Conservation (phyloP, 768 basidiomycete species). For the Suillus cothurnatus region DNA sequence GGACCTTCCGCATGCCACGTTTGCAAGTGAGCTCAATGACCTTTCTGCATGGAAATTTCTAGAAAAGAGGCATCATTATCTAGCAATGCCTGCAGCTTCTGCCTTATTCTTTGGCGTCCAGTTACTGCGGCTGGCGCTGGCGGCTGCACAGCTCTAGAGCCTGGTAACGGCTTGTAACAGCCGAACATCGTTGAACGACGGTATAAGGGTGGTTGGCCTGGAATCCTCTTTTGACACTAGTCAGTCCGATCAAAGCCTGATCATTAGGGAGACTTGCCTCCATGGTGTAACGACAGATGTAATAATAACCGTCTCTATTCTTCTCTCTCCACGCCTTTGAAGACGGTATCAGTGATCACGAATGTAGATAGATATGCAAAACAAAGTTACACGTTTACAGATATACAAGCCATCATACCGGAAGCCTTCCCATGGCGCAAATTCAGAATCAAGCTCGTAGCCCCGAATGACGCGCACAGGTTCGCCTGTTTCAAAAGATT, state of each 20-base stretch:
- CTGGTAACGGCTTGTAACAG: background rate
- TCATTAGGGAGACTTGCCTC: conserved; percentile 17
- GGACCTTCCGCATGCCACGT: background rate
- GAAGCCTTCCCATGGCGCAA: conserved; percentile 26
- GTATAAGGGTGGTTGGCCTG: conserved; percentile 28
- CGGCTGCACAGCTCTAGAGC: background rate
- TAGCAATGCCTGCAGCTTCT: no score
- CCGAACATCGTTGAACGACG: background rate
- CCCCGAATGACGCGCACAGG: conserved; percentile 33
- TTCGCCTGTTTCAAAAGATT: conserved; percentile 18
- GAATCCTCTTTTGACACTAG: conserved; percentile 24
- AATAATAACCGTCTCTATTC: conserved; percentile 13
- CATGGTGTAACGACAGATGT: conserved; percentile 28
- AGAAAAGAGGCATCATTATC: no score
- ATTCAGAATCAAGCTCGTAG: conserved; percentile 18
- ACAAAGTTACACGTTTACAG: conserved; percentile 20
- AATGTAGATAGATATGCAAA: background rate
- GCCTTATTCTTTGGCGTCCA: background rate
- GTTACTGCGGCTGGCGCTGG: background rate
- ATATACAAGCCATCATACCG: conserved; percentile 35
- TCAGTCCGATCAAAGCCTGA: background rate
- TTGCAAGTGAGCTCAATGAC: background rate
- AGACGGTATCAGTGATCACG: background rate
- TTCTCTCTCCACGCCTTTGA: conserved; percentile 24
- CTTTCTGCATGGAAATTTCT: no score